Base-by-base conservation (phyloP, 768 basidiomycete genomes). In the Suillus alpinus region DNA sequence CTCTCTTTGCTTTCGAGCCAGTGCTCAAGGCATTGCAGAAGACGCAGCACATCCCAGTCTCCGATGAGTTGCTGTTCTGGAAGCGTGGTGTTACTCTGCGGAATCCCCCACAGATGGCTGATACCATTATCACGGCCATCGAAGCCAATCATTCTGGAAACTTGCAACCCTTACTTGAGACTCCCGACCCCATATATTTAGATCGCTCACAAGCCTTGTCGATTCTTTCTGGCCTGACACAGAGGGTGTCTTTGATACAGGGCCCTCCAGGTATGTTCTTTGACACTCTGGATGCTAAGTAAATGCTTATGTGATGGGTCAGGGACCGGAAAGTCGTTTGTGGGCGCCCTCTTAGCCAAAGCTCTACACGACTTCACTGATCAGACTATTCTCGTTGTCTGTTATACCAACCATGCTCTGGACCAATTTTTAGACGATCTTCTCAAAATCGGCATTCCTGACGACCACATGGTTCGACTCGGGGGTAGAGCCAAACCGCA, bases 321-420 rank as follows among this genome's bases (percentile, higher is more conserved):
- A 86, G 86, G 86, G 1, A 88, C 86, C 0, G 86, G 86, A 8
- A 88, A 88, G 62, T 86, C 84, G 0, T 86, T 86, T 66, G 81
- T 87, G 36, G 86, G 86, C 1, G 83, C 84, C 0, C 72, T 87
- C 0, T 67, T 86, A 4, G 84, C 83, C 0, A 87, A 86, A 61
- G 69, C 77, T 14, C 67, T 86, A 4, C 79, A 86, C 58, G 76
- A 81, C n/a, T 69, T 68, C 56, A 80, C 79, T 0, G 18, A 62
- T 0, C 70, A 74, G 40, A 81, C 67, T 0, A 86, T 88, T 34
- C 77, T 87, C 12, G 84, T 87, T 8, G 81, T 85, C 39, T 86
- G 85, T 66, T 87, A 81, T 60, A 88, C 86, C 0, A 88, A 88
- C 60, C 86, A 88, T 62, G 86, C 86, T 0, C 77, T 88, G 0